Base-by-base conservation (phyloP, 2,329 filamentous ascomycete species). In the Xylariaceae sp. region DNA sequence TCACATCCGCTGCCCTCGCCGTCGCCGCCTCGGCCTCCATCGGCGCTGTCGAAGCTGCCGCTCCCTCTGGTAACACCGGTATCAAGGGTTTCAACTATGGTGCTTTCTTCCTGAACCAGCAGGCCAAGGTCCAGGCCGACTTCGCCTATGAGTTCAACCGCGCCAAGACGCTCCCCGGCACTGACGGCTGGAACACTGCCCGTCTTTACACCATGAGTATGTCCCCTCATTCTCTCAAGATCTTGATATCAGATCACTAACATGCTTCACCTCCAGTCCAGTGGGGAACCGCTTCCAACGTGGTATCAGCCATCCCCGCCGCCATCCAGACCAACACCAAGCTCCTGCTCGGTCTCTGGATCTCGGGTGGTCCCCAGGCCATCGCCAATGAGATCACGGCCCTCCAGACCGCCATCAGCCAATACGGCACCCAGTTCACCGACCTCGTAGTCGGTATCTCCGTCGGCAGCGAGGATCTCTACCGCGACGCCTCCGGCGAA, bases 231-330 rank as follows among this genome's bases (percentile, higher is more conserved):
- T 4, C 23, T 2, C 5, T 3, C 23, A 30, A 3, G 23, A 30
- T 30, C 2, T 5, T 30, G 5, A 3, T 30, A 44, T 47, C n/a
- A 45, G 13, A 15, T 45, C n/a, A 6, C 64, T 66, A 60, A 68
- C 50, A 8, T 47, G 6, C 51, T 3, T 42, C 30, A 13, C n/a
- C 42, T 45, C 13, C 54, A 73, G 71, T 73, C 57, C 69, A 72
- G 66, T 71, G 68, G 68, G 67, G 67, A 61, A 72, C 69, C 2
- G 53, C 67, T 48, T 68, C 59, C 56, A 60, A 90, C 71, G 88
- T 88, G 18, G 72, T 92, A 68, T 78, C 87, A 72, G 89, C 89
- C 39, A 79, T 89, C 74, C 87, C 87, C 72, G 82, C 82, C 6
- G 81, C 82, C 30, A 72, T 81, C 50, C 71, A 72, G 42, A 79